A percentile compares a stretch with the other conserved stretches of the same genome.
Evolutionary conservation across 495 filamentous ascomycete species (phyloP).

Genomic region (Talaromyces ruber): DNA sequence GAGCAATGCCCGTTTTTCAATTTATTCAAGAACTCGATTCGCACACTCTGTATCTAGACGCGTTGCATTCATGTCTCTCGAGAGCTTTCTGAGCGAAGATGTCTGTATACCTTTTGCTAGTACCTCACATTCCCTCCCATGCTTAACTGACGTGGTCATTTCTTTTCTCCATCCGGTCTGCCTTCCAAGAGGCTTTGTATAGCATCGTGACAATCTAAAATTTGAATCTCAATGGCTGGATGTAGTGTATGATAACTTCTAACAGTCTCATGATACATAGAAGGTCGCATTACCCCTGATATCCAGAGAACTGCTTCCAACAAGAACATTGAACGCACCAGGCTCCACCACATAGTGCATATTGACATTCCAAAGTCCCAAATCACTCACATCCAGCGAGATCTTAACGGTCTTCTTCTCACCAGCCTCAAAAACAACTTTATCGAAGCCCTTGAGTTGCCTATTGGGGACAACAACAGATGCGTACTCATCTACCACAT

Average conservation of each 20-base stretch:
- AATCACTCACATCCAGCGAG: slow-evolving; percentile 36
- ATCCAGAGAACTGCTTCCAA: slow-evolving; percentile 34
- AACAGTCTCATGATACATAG: background rate
- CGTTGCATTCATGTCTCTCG: background rate
- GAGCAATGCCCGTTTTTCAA: background rate
- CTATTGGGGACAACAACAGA: slow-evolving; percentile 59
- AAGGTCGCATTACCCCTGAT: slow-evolving; percentile 5
- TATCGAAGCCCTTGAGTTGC: slow-evolving; percentile 60
- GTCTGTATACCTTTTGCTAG: background rate
- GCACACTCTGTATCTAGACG: background rate
- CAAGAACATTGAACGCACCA: slow-evolving; percentile 50
- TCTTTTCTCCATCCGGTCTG: background rate
- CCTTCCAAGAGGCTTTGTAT: background rate
- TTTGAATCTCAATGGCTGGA: background rate
- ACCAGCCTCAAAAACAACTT: slow-evolving; percentile 52
- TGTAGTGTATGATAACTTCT: background rate
- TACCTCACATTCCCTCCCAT: background rate
- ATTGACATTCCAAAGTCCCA: slow-evolving; percentile 52
- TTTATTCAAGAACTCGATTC: background rate
- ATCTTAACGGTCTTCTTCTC: slow-evolving; percentile 49
- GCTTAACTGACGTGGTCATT: background rate
- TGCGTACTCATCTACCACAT: slow-evolving; percentile 51
- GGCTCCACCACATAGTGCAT: slow-evolving; percentile 65
- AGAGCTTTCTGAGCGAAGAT: background rate
- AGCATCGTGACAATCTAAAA: background rate